Conservation (phyloP, 371 early-diverging fungal genomes). For the Mortierella sp. region DNA sequence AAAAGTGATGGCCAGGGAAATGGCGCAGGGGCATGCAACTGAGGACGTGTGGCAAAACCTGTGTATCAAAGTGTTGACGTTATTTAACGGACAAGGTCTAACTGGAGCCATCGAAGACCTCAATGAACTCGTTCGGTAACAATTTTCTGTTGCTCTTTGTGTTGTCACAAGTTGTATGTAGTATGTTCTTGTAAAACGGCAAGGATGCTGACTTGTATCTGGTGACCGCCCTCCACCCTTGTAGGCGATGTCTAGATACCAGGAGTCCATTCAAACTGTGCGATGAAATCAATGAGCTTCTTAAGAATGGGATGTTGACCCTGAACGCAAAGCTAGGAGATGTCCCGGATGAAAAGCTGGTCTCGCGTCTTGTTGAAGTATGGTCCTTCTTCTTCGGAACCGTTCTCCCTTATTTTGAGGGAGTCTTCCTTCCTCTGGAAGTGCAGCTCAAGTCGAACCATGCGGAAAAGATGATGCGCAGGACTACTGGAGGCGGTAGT, state of each 20-base stretch:
- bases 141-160: neutral
- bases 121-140: constrained; percentile 80
- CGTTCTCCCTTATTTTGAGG: constrained; percentile 88
- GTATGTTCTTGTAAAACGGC: too few species aligned
- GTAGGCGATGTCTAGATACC: constrained; percentile 70
- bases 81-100: constrained; percentile 90
- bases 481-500: neutral
- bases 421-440: constrained; percentile 84
- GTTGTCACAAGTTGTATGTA: too few species aligned
- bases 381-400: constrained; percentile 90
- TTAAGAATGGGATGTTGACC: constrained; percentile 79
- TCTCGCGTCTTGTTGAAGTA: constrained; percentile 79
- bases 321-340: constrained; percentile 77
- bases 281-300: constrained; percentile 70
- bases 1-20: constrained; percentile 70
- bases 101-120: constrained; percentile 85
- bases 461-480: constrained; percentile 24
- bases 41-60: constrained; percentile 82
- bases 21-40: constrained; percentile 57
- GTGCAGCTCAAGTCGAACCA: constrained; percentile 57
- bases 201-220: too few species aligned
- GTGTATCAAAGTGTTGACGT: constrained; percentile 78
- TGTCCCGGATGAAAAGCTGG: constrained; percentile 77
- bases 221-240: neutral
- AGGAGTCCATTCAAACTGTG: constrained; percentile 60